A percentile compares a stretch with the other conserved stretches of the same genome.
These are phyloP conservation scores for Blastobotrys muscicola DNA, from an alignment of 805 yeast genomes.

Conservation along the genomic window DNA sequence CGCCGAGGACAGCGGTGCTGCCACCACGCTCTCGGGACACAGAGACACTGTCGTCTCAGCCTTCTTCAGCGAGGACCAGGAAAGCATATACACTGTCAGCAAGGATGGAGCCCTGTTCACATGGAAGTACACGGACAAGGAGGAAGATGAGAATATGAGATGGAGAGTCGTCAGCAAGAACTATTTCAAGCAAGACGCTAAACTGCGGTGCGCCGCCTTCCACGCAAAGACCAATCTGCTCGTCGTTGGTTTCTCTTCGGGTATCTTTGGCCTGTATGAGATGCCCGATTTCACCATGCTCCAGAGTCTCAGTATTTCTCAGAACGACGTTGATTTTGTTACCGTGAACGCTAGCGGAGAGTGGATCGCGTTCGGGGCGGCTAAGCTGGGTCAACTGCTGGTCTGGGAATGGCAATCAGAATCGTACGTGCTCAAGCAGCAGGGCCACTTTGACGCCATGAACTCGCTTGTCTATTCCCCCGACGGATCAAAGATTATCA, in stretches of 20 bases:
- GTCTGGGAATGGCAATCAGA: slow-evolving; percentile 99
- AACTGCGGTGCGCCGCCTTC: slow-evolving; percentile 74
- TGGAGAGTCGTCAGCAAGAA: slow-evolving; percentile 83
- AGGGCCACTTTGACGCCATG: slow-evolving; percentile 91
- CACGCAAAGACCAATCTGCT: slow-evolving; percentile 61
- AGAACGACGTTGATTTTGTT: slow-evolving; percentile 77
- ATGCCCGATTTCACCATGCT: slow-evolving; percentile 68
- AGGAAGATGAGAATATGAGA: slow-evolving; percentile 33
- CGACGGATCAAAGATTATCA: slow-evolving; percentile 84
- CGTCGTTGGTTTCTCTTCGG: slow-evolving; percentile 83
- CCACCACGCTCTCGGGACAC: slow-evolving; percentile 86
- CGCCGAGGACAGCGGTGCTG: slow-evolving; percentile 61
- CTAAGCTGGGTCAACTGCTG: slow-evolving; percentile 80
- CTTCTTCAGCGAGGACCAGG: slow-evolving; percentile 81
- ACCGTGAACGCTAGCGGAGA: slow-evolving; percentile 78
- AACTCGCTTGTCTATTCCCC: slow-evolving; percentile 83
- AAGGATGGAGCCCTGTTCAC: slow-evolving; percentile 89
- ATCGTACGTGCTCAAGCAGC: slow-evolving; percentile 88
- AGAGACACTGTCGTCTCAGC: slow-evolving; percentile 82
- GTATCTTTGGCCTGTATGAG: slow-evolving; percentile 87
- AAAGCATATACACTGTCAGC: slow-evolving; percentile 80
- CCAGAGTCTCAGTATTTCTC: slow-evolving; percentile 88
- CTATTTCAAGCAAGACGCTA: slow-evolving; percentile 61
- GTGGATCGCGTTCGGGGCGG: slow-evolving; percentile 94
- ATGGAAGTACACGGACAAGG: slow-evolving; percentile 64